Base-by-base conservation (phyloP, 1,284 basidiomycete species). In the Grifola frondosa region DNA sequence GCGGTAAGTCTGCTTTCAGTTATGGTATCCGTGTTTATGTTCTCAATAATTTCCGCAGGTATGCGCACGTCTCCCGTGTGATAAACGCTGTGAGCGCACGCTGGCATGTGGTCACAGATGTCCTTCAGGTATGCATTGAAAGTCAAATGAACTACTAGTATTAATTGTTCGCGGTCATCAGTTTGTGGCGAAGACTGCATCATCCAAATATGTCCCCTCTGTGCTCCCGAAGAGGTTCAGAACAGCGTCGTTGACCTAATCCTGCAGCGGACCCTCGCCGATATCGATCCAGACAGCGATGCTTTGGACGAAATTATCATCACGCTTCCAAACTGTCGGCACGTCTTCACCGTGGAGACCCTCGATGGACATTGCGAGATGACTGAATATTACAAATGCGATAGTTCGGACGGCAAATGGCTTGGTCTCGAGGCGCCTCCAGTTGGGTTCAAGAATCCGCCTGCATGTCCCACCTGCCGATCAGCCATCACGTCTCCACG, bases 271-370 rank as follows among this genome's bases (percentile, higher is more conserved):
- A 69, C 70, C 0, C 57, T 88, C 6, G 64, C 51, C 3, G 81
- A 87, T 0, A 56, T 85, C 16, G 62, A 73, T 6, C 59, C 65
- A 0, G 65, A 70, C n/a, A 48, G 56, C 7, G 69, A 63, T 3
- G 63, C 66, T 2, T 40, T 78, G 33, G 73, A 78, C 49, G 74
- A 81, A 31, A 63, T 78, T 5, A 56, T 83, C 17, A 82, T 89
- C 52, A 85, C 80, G 0, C 67, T 86, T 17, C 56, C 56, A 1
- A 68, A 64, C 13, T 89, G 86, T 53, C 53, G 74, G 0, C 86
- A 89, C 55, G 63, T 75, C 1, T 88, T 88, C 60, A 87, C 86
- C 0, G 77, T 86, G 5, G 83, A 85, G 57, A 82, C 82, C 0
- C 68, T 89, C 15, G 86, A 89, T 46, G 81, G 80, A 0, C 65